phyloP scores from a whole-genome alignment of 768 basidiomycete genomes.

The Pseudohyphozyma bogoriensis region DNA sequence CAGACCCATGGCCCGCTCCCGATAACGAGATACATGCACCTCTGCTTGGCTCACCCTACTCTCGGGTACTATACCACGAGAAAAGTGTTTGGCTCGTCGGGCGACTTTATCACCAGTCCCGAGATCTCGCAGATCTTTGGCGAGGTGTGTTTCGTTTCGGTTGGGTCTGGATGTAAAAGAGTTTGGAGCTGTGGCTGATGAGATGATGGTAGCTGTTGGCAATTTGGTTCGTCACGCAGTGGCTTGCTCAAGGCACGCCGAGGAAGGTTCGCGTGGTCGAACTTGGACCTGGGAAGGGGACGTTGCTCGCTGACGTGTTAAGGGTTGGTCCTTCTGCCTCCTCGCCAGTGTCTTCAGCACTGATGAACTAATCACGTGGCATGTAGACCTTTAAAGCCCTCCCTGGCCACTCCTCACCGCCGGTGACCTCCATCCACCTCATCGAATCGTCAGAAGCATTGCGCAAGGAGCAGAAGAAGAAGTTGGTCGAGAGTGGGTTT shows the following conservation, averaged over 20 bases:
- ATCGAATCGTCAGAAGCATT: constrained; percentile 28
- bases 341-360: neutral
- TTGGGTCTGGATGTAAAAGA: too few relatives aligned
- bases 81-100: constrained; percentile 65
- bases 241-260: constrained; percentile 49
- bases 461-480: constrained; percentile 20
- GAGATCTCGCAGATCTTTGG: constrained; percentile 96
- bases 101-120: constrained; percentile 93
- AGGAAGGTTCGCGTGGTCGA: constrained; percentile 63
- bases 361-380: neutral
- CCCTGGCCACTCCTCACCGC: constrained; percentile 4
- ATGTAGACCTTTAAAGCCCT: constrained; percentile 43
- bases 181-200: too few relatives aligned
- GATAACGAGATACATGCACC: constrained; percentile 79
- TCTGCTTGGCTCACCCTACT: constrained; percentile 78
- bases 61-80: constrained; percentile 76
- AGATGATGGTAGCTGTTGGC: constrained; percentile 59
- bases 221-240: constrained; percentile 74
- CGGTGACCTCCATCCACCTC: constrained; percentile 29
- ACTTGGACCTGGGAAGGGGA: constrained; percentile 87
- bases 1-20: constrained; percentile 84
- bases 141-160: constrained; percentile 55
- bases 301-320: constrained; percentile 78
- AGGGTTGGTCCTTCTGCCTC: constrained; percentile 52
- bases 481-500: constrained; percentile 8